Conservation (phyloP, 2,329 filamentous ascomycete species). For the Botrytis galanthina region DNA sequence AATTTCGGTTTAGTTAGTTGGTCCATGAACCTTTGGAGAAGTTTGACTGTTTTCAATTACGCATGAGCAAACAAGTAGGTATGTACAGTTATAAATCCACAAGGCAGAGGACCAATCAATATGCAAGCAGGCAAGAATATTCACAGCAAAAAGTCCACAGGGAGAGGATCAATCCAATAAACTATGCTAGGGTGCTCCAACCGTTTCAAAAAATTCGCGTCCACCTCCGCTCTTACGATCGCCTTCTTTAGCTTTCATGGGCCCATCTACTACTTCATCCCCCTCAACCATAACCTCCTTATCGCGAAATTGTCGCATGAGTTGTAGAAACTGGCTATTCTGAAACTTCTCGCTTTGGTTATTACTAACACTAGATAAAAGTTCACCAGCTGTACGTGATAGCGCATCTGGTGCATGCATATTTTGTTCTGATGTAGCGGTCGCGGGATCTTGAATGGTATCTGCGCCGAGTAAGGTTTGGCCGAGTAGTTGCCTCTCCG, state of each 20-base stretch:
- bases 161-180: background rate
- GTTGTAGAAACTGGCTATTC: slow-evolving; percentile 70
- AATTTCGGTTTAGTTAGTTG: background rate
- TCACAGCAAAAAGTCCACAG: background rate
- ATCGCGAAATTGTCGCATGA: slow-evolving; percentile 75
- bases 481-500: slow-evolving; percentile 22
- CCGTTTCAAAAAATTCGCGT: background rate
- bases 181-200: slow-evolving; percentile 4
- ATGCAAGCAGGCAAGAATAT: background rate
- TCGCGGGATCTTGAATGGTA: slow-evolving; percentile 32
- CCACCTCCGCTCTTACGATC: background rate
- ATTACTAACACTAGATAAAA: slow-evolving; percentile 66
- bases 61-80: background rate
- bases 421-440: slow-evolving; percentile 37
- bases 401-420: slow-evolving; percentile 56
- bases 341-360: slow-evolving; percentile 73
- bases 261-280: slow-evolving; percentile 56
- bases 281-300: slow-evolving; percentile 70
- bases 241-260: background rate
- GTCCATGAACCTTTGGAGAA: background rate
- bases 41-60: background rate
- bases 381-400: slow-evolving; percentile 66
- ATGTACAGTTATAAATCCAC: background rate
- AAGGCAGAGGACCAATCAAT: background rate
- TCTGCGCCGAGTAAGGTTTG: slow-evolving; percentile 39